Conservation (phyloP, 371 early-diverging fungal species). For the Apophysomyces trapeziformis region DNA sequence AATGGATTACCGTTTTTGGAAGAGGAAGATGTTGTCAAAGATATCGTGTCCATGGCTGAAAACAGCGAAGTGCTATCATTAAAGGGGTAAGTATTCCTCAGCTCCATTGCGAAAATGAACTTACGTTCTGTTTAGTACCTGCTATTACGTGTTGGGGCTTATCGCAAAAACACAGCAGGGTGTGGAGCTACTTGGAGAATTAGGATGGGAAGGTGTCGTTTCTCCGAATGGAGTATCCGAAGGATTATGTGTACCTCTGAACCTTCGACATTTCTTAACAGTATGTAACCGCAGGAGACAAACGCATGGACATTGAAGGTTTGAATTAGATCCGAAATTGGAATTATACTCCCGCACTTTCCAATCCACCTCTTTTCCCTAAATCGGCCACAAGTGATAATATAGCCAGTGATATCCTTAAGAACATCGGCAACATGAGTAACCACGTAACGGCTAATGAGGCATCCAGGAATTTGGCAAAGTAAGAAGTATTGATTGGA, state of each 20-base stretch:
- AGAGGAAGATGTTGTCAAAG: conserved; percentile 71
- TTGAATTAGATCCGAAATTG: conserved; percentile 63
- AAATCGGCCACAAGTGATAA: conserved; percentile 45
- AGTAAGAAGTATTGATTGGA: conserved; percentile 34
- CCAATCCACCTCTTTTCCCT: conserved; percentile 54
- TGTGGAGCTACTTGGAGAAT: conserved; percentile 70
- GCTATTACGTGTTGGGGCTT: conserved; percentile 77
- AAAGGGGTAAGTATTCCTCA: conserved; percentile 65
- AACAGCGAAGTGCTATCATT: conserved; percentile 71
- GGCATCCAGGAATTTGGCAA: conserved; percentile 72
- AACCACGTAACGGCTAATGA: conserved; percentile 87
- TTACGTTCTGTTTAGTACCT: conserved; percentile 59
- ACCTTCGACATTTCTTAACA: conserved; percentile 61
- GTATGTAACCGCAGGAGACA: conserved; percentile 36
- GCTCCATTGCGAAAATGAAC: not conserved
- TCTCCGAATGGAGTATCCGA: conserved; percentile 56
- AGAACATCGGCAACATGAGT: conserved; percentile 79
- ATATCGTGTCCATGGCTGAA: conserved; percentile 74
- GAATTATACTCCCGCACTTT: conserved; percentile 53
- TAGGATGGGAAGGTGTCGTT: conserved; percentile 80
- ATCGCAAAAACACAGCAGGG: conserved; percentile 74
- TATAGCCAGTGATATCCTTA: conserved; percentile 70
- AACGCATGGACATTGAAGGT: not conserved
- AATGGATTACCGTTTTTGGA: conserved; percentile 74
- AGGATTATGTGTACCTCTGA: conserved; percentile 73